A percentile compares a stretch with the other conserved stretches of the same genome.
Evolutionary conservation across 306 rosid species (phyloP).

Genomic region (Cicer yamashitae): DNA sequence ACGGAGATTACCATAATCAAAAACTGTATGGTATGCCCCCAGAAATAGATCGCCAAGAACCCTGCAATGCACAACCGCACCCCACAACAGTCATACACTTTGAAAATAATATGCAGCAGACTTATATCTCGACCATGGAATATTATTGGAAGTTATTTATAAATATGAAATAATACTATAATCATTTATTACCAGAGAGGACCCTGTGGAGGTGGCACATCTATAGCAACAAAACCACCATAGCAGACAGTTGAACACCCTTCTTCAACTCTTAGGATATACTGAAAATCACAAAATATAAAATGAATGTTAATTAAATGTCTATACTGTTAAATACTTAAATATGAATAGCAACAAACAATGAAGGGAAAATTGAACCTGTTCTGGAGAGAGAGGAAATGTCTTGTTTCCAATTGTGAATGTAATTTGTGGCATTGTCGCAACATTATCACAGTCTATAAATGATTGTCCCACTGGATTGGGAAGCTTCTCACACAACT

Average conservation of each 20-base stretch:
- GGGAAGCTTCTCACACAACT: slow-evolving; percentile 79
- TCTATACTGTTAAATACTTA: background rate
- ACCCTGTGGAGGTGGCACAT: slow-evolving; percentile 80
- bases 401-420: slow-evolving; percentile 64
- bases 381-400: slow-evolving; percentile 71
- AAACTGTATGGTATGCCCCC: slow-evolving; percentile 77
- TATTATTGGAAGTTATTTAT: background rate
- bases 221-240: slow-evolving; percentile 68
- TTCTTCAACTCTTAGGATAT: slow-evolving; percentile 64
- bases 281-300: slow-evolving; percentile 45
- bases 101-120: background rate
- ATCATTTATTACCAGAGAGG: slow-evolving; percentile 65
- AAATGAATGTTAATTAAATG: background rate
- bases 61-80: slow-evolving; percentile 40
- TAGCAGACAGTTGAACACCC: slow-evolving; percentile 59
- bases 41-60: slow-evolving; percentile 63
- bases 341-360: too few species aligned
- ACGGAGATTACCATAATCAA: slow-evolving; percentile 63
- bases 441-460: slow-evolving; percentile 58
- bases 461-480: slow-evolving; percentile 67
- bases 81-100: slow-evolving; percentile 23
- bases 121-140: background rate
- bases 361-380: slow-evolving; percentile 44
- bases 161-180: background rate
- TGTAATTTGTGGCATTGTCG: slow-evolving; percentile 58